Evolutionary conservation across 257 asterid genomes (phyloP).

Genomic region (Echium plantagineum): DNA sequence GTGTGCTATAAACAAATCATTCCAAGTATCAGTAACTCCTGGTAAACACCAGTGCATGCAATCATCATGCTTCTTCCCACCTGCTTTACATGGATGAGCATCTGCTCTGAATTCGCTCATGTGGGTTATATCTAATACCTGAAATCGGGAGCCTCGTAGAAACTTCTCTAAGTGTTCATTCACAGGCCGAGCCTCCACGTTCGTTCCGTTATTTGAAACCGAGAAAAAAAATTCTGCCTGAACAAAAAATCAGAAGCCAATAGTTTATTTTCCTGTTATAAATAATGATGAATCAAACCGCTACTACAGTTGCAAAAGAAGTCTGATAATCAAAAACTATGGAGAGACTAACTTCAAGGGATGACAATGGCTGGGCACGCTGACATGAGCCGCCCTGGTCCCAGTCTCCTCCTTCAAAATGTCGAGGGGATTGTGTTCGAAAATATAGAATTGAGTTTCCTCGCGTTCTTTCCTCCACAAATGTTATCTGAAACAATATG

Average conservation of each 20-base stretch:
- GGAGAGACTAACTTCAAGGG: constrained; percentile 51
- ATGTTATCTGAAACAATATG: constrained; percentile 37
- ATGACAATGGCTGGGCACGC: constrained; percentile 48
- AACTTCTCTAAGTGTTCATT: constrained; percentile 54
- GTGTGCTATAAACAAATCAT: neutral
- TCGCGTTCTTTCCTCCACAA: constrained; percentile 36
- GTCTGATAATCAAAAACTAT: neutral
- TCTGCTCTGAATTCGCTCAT: constrained; percentile 84
- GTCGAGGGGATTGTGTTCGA: constrained; percentile 87
- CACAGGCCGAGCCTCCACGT: constrained; percentile 79
- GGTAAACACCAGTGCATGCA: neutral
- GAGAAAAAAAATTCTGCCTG: constrained; percentile 80
- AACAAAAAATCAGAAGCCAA: neutral
- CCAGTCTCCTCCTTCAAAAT: constrained; percentile 98
- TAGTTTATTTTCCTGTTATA: neutral
- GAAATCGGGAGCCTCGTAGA: constrained; percentile 46
- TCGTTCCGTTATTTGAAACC: constrained; percentile 52
- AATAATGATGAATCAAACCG: neutral
- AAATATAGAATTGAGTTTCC: constrained; percentile 45
- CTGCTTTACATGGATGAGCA: constrained; percentile 78
- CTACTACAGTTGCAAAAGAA: neutral
- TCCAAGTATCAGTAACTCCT: neutral
- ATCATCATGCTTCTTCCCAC: constrained; percentile 37
- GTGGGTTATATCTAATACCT: constrained; percentile 47
- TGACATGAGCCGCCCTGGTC: constrained; percentile 89